Conservation (phyloP, 352 stramenopile species). For the Globisporangium splendens region DNA sequence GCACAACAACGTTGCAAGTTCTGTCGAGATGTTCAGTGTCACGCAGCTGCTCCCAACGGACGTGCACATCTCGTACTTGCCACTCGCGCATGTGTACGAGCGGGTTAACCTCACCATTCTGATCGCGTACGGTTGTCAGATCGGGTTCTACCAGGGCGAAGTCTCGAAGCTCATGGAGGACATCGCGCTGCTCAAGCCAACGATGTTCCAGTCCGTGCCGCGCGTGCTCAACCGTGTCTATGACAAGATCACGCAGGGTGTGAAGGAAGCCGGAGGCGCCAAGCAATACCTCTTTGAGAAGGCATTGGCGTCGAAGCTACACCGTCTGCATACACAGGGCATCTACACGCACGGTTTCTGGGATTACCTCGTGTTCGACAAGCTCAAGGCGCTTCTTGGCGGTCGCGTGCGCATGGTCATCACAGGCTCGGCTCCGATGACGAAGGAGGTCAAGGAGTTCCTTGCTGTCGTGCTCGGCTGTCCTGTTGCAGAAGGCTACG, state of each 20-base stretch:
- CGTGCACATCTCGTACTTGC: conserved; percentile 91
- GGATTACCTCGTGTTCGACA: conserved; percentile 94
- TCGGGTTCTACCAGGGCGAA: conserved; percentile 92
- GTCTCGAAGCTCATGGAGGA: conserved; percentile 90
- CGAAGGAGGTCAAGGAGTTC: conserved; percentile 92
- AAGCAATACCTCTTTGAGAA: conserved; percentile 90
- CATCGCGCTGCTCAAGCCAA: conserved; percentile 86
- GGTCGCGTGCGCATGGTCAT: conserved; percentile 89
- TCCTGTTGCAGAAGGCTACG: conserved; percentile 93
- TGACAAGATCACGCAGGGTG: conserved; percentile 87
- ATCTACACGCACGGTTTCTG: conserved; percentile 76
- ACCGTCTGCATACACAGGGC: conserved; percentile 46
- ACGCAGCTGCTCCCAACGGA: conserved; percentile 14
- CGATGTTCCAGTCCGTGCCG: conserved; percentile 90
- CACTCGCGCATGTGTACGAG: conserved; percentile 94
- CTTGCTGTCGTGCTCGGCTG: conserved; percentile 91
- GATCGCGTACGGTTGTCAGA: conserved; percentile 68
- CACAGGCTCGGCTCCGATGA: conserved; percentile 91
- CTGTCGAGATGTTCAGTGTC: conserved; percentile 21
- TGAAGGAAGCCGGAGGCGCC: conserved; percentile 68
- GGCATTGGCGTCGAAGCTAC: conserved; percentile 40
- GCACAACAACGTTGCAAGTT: conserved; percentile 33
- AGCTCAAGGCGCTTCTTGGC: conserved; percentile 90
- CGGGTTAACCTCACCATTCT: conserved; percentile 46
- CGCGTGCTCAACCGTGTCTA: conserved; percentile 95